Evolutionary conservation across 2,329 filamentous ascomycete genomes (phyloP).

Genomic region (Fusarium musae): DNA sequence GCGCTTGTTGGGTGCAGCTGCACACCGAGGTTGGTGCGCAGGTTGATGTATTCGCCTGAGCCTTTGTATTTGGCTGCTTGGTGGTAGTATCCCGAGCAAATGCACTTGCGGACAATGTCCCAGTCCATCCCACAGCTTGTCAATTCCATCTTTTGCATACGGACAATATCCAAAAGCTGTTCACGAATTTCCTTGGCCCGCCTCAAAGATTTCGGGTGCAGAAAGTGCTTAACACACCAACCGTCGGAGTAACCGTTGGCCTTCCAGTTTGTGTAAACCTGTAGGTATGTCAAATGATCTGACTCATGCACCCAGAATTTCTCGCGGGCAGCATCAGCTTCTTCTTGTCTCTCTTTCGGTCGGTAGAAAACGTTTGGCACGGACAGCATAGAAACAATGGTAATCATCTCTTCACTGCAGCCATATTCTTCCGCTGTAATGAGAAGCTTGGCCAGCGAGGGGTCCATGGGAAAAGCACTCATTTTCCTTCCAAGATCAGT

Average conservation of each 20-base stretch:
- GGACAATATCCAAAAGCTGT: conserved; percentile 94
- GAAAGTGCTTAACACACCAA: conserved; percentile 93
- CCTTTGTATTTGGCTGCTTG: conserved; percentile 97
- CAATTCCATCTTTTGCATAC: conserved; percentile 89
- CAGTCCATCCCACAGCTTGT: conserved; percentile 94
- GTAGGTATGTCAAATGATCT: conserved; percentile 93
- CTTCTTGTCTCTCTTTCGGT: conserved; percentile 95
- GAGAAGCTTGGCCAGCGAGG: conserved; percentile 91
- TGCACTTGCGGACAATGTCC: conserved; percentile 94
- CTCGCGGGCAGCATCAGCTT: conserved; percentile 93
- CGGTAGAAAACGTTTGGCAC: conserved; percentile 97
- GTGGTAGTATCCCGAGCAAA: conserved; percentile 98
- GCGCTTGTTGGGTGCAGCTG: conserved; percentile 95
- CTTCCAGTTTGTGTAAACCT: conserved; percentile 97
- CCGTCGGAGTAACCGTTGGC: conserved; percentile 88
- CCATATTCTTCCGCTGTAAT: conserved; percentile 91
- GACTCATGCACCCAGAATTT: conserved; percentile 99
- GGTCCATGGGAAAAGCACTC: conserved; percentile 99
- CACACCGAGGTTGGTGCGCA: conserved; percentile 92
- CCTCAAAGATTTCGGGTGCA: conserved; percentile 93
- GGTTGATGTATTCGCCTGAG: conserved; percentile 96
- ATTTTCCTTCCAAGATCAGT: conserved; percentile 89
- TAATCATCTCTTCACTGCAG: conserved; percentile 97
- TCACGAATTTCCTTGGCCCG: conserved; percentile 94
- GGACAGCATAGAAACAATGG: conserved; percentile 97